Evolutionary conservation across 2,329 filamentous ascomycete genomes (phyloP), one percentile per base, ranked within the genome.

Genomic region (Pseudogymnoascus sp.): DNA sequence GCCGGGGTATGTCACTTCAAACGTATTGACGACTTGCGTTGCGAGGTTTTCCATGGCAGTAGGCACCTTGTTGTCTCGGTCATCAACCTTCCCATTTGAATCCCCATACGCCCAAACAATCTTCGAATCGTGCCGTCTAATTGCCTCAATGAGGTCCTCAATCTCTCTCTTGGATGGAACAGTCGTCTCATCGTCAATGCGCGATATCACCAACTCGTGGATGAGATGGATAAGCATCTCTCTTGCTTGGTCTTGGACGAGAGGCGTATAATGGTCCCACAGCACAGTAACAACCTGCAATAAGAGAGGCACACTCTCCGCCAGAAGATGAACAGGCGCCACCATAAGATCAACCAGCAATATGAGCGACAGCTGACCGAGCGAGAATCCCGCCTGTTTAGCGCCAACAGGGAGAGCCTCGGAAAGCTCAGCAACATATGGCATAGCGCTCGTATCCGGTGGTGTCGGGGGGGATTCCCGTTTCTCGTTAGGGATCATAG

Each of bases 151-250:
- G 62, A 97, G 84, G 63, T 91, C 86, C 74, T 99, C 93, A 55
- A 97, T 93, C 0, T 86, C 83, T 65, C 86, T 82, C 71, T 90
- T 91, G 60, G 86, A 86, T 2, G 79, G 76, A 1, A 75, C 73
- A 4, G 86, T 85, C 16, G 80, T 82, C 5, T 87, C 82, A 58
- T 77, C 76, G 63, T 91, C 86, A 64, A 96, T 87, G 49, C 79
- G 82, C 1, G 85, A 86, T 28, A 97, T 92, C 38, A 99, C 91
- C 5, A 97, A 81, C 74, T 97, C 95, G 70, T 99, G 95, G 55
- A 99, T 96, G 16, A 99, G 82, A 77, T 99, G 95, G 1, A 99
- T 93, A 14, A 99, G 83, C 93, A 99, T 96, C 75, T 99, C 95
- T 59, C 93, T 87, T 31, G 96, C 93, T 74, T 99, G 93, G 68